phyloP scores from a whole-genome alignment of 768 basidiomycete species.

The Lactarius vividus region DNA sequence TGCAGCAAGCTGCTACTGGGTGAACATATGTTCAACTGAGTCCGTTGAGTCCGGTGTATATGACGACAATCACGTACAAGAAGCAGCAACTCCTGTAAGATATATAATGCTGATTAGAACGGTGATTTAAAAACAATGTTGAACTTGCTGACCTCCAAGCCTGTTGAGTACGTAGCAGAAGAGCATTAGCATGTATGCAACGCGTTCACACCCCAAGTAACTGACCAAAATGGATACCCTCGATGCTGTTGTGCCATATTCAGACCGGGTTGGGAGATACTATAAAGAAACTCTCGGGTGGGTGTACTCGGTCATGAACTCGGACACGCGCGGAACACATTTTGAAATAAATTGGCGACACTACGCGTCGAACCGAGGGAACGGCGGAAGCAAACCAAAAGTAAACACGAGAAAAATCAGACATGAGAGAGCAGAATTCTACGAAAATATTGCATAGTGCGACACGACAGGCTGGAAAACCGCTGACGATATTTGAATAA shows the following conservation, averaged over 20 bases:
- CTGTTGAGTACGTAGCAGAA: constrained; percentile 22
- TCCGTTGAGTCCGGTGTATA: neutral
- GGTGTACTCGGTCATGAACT: neutral
- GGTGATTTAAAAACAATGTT: neutral
- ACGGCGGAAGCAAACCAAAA: neutral
- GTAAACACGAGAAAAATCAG: neutral
- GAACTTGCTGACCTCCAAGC: constrained; percentile 35
- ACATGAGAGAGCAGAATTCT: neutral
- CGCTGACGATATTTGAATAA: neutral
- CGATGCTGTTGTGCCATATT: constrained; percentile 15
- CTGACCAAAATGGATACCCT: constrained; percentile 29
- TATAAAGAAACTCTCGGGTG: neutral
- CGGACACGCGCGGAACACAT: neutral
- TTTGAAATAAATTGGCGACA: neutral
- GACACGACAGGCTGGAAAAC: neutral
- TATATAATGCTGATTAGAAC: neutral
- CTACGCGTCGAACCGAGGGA: neutral
- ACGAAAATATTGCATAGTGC: neutral
- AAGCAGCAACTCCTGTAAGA: constrained; percentile 36
- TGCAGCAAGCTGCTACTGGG: constrained; percentile 75
- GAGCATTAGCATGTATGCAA: neutral
- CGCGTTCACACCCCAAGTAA: neutral
- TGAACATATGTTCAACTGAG: constrained; percentile 9
- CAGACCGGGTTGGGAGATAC: neutral
- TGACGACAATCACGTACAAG: constrained; percentile 31